Evolutionary conservation across 345 rosid species (phyloP).

Genomic region (Lenwebbia sp.): DNA sequence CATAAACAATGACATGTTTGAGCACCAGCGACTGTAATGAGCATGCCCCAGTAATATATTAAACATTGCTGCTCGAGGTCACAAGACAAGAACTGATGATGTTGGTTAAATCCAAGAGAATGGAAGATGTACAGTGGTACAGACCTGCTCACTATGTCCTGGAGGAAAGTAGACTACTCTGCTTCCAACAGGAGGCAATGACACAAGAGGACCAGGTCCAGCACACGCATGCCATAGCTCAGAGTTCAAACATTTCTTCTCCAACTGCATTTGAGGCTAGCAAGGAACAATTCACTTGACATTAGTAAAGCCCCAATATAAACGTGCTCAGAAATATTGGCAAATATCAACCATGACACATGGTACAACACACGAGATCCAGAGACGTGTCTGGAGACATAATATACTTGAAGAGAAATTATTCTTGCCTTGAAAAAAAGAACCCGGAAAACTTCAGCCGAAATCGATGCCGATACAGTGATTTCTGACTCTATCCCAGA

Average conservation of each 20-base stretch:
- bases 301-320: background rate
- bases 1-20: background rate
- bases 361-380: background rate
- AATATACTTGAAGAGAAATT: too few relatives aligned
- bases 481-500: background rate
- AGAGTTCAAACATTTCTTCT: conserved; percentile 67
- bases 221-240: conserved; percentile 98
- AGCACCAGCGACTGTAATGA: background rate
- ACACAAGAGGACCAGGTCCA: conserved; percentile 56
- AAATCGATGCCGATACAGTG: conserved; percentile 9
- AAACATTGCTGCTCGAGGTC: background rate
- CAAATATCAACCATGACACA: background rate
- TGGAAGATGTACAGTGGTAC: background rate
- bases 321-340: background rate
- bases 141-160: conserved; percentile 91
- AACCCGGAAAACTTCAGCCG: conserved; percentile 2
- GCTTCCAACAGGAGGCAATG: conserved; percentile 75
- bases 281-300: background rate
- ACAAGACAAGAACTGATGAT: background rate
- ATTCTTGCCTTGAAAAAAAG: background rate
- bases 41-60: background rate
- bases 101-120: background rate
- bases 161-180: conserved; percentile 89
- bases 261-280: conserved; percentile 33
- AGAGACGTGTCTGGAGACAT: background rate